These are phyloP conservation scores for Huntiella bhutanensis DNA, from an alignment of 2,329 filamentous ascomycete species.

Conservation along the genomic window DNA sequence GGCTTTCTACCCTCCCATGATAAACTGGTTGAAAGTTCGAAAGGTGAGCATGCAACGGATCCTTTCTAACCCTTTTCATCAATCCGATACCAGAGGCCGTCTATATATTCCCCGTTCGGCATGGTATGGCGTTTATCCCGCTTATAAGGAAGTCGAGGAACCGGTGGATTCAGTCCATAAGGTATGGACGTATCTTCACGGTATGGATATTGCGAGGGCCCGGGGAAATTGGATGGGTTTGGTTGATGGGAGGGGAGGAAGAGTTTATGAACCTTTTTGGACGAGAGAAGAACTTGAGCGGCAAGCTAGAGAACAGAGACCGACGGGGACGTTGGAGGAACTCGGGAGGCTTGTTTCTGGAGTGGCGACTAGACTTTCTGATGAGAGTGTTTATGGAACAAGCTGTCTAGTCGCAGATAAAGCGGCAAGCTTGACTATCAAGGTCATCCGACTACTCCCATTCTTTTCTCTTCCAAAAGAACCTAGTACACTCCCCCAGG, in stretches of 20 bases:
- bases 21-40: constrained; percentile 7
- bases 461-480: too few relatives aligned
- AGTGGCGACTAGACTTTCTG: neutral
- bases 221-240: neutral
- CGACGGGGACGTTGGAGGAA: neutral
- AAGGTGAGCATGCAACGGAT: constrained; percentile 4
- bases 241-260: neutral
- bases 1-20: neutral
- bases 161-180: neutral
- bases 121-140: constrained; percentile 6
- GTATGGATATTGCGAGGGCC: neutral
- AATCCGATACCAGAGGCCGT: neutral
- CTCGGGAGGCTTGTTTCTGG: neutral
- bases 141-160: neutral
- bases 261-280: neutral
- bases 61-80: constrained; percentile 6
- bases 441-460: too few relatives aligned
- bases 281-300: constrained; percentile 1
- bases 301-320: constrained; percentile 6
- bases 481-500: too few relatives aligned
- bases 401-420: neutral
- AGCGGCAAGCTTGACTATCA: too few relatives aligned
- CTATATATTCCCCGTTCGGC: constrained; percentile 3
- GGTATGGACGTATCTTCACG: too few relatives aligned
- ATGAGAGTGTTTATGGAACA: neutral